phyloP scores from a whole-genome alignment of 257 asterid species.

The Coffea canephora region DNA sequence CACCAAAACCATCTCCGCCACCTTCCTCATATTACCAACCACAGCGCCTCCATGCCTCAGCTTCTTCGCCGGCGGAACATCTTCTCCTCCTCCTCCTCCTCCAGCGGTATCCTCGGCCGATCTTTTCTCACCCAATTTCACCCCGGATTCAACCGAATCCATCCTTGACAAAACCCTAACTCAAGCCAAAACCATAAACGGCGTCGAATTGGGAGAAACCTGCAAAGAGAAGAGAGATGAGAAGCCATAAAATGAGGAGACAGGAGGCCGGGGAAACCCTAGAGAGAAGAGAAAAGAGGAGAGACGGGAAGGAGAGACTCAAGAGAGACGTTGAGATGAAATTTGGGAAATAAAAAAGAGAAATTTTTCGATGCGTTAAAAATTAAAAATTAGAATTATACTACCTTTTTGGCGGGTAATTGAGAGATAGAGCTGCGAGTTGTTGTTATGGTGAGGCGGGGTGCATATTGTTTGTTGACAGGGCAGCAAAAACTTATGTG shows the following conservation, averaged over 20 bases:
- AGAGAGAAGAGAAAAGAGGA: constrained; percentile 21
- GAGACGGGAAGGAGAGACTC: not conserved
- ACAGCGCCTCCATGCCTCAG: constrained; percentile 33
- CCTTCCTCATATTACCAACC: constrained; percentile 49
- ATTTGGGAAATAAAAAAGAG: constrained; percentile 7
- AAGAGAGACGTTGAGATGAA: constrained; percentile 14
- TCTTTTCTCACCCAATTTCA: constrained; percentile 58
- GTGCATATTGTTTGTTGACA: constrained; percentile 9
- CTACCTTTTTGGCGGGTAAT: constrained; percentile 78
- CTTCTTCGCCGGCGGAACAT: constrained; percentile 31
- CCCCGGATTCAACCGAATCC: constrained; percentile 51
- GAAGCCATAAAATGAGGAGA: constrained; percentile 37
- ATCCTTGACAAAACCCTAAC: constrained; percentile 28
- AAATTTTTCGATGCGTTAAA: constrained; percentile 33
- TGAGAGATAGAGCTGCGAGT: constrained; percentile 24
- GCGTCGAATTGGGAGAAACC: constrained; percentile 36
- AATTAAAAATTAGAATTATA: constrained; percentile 33
- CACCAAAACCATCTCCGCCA: constrained; percentile 89
- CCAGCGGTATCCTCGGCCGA: constrained; percentile 29
- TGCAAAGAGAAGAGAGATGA: constrained; percentile 42
- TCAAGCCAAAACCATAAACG: constrained; percentile 33
- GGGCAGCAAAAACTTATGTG: constrained; percentile 36
- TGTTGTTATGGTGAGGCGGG: constrained; percentile 18
- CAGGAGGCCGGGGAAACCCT: constrained; percentile 42
- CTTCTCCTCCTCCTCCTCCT: constrained; percentile 19